Evolutionary conservation across 2,329 filamentous ascomycete genomes (phyloP).

Genomic region (Cyclaneusma minus): DNA sequence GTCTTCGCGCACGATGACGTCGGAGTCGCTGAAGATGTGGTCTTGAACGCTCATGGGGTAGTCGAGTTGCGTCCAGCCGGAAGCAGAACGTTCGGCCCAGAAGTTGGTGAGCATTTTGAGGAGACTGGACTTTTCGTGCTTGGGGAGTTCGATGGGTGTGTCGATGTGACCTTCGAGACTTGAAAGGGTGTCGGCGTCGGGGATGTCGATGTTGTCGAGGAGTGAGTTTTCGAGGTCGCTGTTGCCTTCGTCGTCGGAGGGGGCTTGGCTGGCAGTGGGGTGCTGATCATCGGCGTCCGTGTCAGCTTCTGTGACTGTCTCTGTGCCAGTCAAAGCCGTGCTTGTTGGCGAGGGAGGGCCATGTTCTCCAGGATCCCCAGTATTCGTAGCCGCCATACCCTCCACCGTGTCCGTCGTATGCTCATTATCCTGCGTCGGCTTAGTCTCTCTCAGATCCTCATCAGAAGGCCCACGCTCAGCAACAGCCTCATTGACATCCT

Average conservation of each 20-base stretch:
- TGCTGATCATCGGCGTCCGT: slow-evolving; percentile 23
- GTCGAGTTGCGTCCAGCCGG: slow-evolving; percentile 81
- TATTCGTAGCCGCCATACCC: slow-evolving; percentile 15
- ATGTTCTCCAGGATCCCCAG: slow-evolving; percentile 8
- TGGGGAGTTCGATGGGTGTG: slow-evolving; percentile 61
- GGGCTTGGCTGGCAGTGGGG: slow-evolving; percentile 38
- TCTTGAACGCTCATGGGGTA: slow-evolving; percentile 81
- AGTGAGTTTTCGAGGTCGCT: slow-evolving; percentile 62
- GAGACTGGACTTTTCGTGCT: slow-evolving; percentile 81
- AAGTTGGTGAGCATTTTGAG: slow-evolving; percentile 96
- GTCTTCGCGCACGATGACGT: slow-evolving; percentile 94
- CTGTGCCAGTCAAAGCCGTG: slow-evolving; percentile 13
- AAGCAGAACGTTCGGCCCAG: slow-evolving; percentile 94
- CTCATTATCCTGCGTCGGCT: slow-evolving; percentile 18
- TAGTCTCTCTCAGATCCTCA: slow-evolving; percentile 34
- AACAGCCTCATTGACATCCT: slow-evolving; percentile 84
- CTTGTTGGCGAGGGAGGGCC: slow-evolving; percentile 13
- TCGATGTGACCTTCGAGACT: slow-evolving; percentile 38
- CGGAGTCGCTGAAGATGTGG: slow-evolving; percentile 91
- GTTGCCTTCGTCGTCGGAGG: slow-evolving; percentile 52
- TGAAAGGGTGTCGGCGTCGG: slow-evolving; percentile 41
- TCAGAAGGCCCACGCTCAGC: slow-evolving; percentile 57
- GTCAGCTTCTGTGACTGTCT: slow-evolving; percentile 22
- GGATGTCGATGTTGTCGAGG: slow-evolving; percentile 49
- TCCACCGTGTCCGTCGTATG: slow-evolving; percentile 15